Base-by-base conservation (phyloP, 441 rosid species). In the Brassica balearica region DNA sequence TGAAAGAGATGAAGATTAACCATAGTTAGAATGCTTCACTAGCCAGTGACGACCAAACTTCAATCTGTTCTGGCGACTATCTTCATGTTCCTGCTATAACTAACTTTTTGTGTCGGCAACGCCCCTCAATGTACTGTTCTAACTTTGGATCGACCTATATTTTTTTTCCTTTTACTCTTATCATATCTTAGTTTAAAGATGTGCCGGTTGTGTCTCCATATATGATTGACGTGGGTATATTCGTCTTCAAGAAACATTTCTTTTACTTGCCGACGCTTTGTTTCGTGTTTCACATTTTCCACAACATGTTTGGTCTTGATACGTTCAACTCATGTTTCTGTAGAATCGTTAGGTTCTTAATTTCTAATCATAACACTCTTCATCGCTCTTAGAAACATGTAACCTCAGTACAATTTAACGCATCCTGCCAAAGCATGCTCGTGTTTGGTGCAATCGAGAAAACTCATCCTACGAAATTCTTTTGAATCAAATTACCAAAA, bases 401-500 rank as follows among this genome's bases (percentile, higher is more conserved):
- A 58, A 19, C 5, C 51, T 8, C 12, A 58, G 6, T 3, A 19
- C 3, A 19, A 17, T 55, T 17, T 55, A 55, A 58, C 27, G 62
- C 62, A 58, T 58, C 64, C 85, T 80, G 91, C 94, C 61, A 86
- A 88, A 80, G 90, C 94, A 72, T 89, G 91, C 86, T 67, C 87
- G 65, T 89, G 91, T 23, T 83, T 48, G 58, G 72, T 69, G 93
- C 89, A 78, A 84, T 85, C 59, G 85, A 62, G 76, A 87, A 83
- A 65, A 76, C 65, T 72, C 85, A 65, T 76, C 90, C 89, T 36
- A 53, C 43, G 51, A 63, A 66, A 5, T 85, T 90, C 65, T 89
- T 88, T 89, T 59, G 82, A 89, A 87, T 87, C 67, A 90, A 84
- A 87, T 65, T 92, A 74, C 97, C 98, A 90, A 36, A 36, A 36